These are phyloP conservation scores for Kuraishia hungarica DNA, from an alignment of 805 yeast genomes.

Conservation along the genomic window DNA sequence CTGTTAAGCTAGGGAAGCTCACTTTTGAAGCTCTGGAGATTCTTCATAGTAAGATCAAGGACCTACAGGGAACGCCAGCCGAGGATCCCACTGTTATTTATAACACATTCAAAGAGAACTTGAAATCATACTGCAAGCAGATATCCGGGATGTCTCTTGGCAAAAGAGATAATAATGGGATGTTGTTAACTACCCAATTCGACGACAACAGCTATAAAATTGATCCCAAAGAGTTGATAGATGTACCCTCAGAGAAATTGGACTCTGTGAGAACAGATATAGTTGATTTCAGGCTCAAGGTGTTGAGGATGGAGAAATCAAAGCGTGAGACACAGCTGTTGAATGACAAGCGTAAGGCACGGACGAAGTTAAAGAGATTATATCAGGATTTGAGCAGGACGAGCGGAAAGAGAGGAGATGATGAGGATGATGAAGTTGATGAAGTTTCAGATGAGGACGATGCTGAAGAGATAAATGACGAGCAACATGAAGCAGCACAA, in stretches of 20 bases:
- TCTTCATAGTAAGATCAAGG: background rate
- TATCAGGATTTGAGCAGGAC: conserved; percentile 16
- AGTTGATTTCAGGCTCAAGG: conserved; percentile 47
- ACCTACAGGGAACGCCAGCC: background rate
- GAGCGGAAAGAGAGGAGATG: conserved; percentile 8
- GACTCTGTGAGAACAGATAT: conserved; percentile 46
- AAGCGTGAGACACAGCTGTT: conserved; percentile 40
- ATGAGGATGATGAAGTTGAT: conserved; percentile 10
- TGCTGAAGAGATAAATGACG: conserved; percentile 19
- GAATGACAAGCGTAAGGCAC: conserved; percentile 40
- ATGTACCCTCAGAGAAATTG: conserved; percentile 44
- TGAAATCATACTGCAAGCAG: background rate
- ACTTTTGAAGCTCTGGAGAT: background rate
- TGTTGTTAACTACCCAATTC: background rate
- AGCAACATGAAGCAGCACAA: conserved; percentile 11
- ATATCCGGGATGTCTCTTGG: conserved; percentile 3
- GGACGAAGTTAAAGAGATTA: conserved; percentile 35
- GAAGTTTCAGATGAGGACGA: conserved; percentile 23
- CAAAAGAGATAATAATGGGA: conserved; percentile 9
- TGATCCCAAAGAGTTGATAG: conserved; percentile 48
- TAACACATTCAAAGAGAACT: background rate
- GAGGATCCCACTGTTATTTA: background rate
- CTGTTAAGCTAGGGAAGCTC: background rate
- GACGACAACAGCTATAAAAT: conserved; percentile 32
- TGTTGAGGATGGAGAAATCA: conserved; percentile 40